Percentiles rank a stretch among this genome's conserved stretches.
phyloP scores from a whole-genome alignment of 2,329 filamentous ascomycete genomes.

The Akanthomyces lecanii region DNA sequence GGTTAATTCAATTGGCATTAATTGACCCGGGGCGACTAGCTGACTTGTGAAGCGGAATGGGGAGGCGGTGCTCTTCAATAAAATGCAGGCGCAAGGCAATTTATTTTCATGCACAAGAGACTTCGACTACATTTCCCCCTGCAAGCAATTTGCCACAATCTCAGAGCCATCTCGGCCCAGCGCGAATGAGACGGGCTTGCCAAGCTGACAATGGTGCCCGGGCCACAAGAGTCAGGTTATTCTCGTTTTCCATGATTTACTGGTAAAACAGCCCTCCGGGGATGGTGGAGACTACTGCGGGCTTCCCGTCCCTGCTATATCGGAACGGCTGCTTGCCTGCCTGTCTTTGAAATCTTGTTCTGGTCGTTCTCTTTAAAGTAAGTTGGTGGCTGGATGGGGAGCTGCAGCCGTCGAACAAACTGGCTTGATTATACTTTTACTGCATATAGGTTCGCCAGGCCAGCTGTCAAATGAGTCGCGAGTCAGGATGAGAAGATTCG shows the following conservation, averaged over 20 bases:
- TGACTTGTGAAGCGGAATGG: too few species aligned
- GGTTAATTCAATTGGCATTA: not conserved
- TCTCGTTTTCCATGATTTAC: conserved; percentile 1
- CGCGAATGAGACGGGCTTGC: not conserved
- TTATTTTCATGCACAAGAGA: too few species aligned
- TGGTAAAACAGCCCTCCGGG: not conserved
- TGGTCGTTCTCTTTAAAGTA: not conserved
- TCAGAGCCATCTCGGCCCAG: not conserved
- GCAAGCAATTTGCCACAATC: conserved; percentile 4
- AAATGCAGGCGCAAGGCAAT: too few species aligned
- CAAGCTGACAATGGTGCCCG: not conserved
- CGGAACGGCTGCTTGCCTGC: not conserved
- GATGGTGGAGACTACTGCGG: not conserved
- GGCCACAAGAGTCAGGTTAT: not conserved
- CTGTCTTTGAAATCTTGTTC: not conserved
- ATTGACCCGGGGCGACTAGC: not conserved
- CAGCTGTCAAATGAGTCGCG: not conserved
- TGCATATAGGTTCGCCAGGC: not conserved
- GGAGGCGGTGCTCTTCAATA: too few species aligned
- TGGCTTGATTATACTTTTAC: not conserved
- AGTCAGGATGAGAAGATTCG: not conserved
- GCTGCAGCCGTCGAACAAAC: too few species aligned
- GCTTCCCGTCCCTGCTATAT: not conserved
- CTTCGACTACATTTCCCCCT: not conserved
- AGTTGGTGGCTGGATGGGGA: too few species aligned